Conservation (phyloP, 495 filamentous ascomycete species). For the Cercophora sp. region DNA sequence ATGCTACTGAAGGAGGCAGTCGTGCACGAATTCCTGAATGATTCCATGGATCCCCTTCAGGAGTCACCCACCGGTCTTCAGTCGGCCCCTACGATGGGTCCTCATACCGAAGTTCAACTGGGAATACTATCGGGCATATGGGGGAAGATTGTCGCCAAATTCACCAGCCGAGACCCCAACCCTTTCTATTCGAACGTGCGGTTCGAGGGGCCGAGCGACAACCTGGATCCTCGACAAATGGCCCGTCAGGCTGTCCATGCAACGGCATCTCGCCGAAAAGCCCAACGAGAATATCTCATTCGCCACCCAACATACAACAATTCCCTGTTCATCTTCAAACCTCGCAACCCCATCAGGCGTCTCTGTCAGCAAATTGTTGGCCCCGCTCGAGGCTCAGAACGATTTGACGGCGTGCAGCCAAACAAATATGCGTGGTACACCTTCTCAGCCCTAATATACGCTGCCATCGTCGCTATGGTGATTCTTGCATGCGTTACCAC, state of each 20-base stretch:
- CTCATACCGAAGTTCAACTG: slow-evolving; percentile 37
- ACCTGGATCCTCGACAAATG: slow-evolving; percentile 79
- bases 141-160: slow-evolving; percentile 46
- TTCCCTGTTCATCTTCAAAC: slow-evolving; percentile 80
- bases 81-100: slow-evolving; percentile 26
- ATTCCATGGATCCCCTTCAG: slow-evolving; percentile 48
- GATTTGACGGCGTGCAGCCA: slow-evolving; percentile 81
- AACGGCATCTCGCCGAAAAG: slow-evolving; percentile 73
- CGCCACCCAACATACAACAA: slow-evolving; percentile 91
- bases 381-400: slow-evolving; percentile 78
- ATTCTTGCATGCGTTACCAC: slow-evolving; percentile 91
- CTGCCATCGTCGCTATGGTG: slow-evolving; percentile 94
- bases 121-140: slow-evolving; percentile 55
- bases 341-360: slow-evolving; percentile 68
- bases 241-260: slow-evolving; percentile 85
- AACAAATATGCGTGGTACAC: slow-evolving; percentile 85
- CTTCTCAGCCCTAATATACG: slow-evolving; percentile 92
- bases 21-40: slow-evolving; percentile 89
- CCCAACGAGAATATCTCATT: slow-evolving; percentile 83
- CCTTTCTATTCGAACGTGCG: slow-evolving; percentile 87
- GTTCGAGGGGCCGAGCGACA: slow-evolving; percentile 67
- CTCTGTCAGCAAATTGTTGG: slow-evolving; percentile 89
- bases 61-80: slow-evolving; percentile 34
- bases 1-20: slow-evolving; percentile 96
- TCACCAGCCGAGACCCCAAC: slow-evolving; percentile 75